Evolutionary conservation across 2,329 filamentous ascomycete species (phyloP).

Genomic region (Penicillium sp.): DNA sequence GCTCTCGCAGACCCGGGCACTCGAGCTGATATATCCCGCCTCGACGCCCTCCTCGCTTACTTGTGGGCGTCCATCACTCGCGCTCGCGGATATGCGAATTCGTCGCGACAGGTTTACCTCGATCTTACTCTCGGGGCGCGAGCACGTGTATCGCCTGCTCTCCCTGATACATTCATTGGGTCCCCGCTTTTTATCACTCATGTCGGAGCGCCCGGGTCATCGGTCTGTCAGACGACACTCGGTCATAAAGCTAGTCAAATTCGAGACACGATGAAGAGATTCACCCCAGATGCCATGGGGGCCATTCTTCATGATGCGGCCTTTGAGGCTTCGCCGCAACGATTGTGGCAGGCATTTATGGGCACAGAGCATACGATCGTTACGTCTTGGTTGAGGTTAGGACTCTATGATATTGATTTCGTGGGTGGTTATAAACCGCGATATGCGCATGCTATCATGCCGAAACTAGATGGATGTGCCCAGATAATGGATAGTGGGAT

Average conservation of each 20-base stretch:
- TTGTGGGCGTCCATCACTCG: not conserved
- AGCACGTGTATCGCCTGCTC: conserved; percentile 39
- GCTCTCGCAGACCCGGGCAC: not conserved
- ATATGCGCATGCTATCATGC: conserved; percentile 49
- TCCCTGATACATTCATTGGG: conserved; percentile 47
- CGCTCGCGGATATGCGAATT: not conserved
- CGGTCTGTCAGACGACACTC: not conserved
- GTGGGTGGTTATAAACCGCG: conserved; percentile 22
- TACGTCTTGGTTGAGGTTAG: conserved; percentile 44
- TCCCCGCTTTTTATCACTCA: conserved; percentile 49
- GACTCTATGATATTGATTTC: conserved; percentile 45
- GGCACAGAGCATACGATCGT: conserved; percentile 46
- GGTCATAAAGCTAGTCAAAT: conserved; percentile 29
- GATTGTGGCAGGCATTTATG: conserved; percentile 52
- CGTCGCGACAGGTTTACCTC: conserved; percentile 18
- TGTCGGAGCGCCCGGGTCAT: conserved; percentile 23
- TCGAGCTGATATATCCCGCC: conserved; percentile 4
- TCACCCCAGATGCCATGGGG: conserved; percentile 42
- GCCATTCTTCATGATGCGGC: conserved; percentile 48
- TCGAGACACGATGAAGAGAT: conserved; percentile 37
- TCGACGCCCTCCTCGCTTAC: conserved; percentile 4
- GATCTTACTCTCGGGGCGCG: conserved; percentile 48
- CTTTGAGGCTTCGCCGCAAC: conserved; percentile 49
- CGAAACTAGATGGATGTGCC: conserved; percentile 45
- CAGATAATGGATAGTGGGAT: conserved; percentile 42